A percentile compares a stretch with the other conserved stretches of the same genome.
Evolutionary conservation across 2,329 filamentous ascomycete species (phyloP).

Genomic region (Exophiala lecanii-corni): DNA sequence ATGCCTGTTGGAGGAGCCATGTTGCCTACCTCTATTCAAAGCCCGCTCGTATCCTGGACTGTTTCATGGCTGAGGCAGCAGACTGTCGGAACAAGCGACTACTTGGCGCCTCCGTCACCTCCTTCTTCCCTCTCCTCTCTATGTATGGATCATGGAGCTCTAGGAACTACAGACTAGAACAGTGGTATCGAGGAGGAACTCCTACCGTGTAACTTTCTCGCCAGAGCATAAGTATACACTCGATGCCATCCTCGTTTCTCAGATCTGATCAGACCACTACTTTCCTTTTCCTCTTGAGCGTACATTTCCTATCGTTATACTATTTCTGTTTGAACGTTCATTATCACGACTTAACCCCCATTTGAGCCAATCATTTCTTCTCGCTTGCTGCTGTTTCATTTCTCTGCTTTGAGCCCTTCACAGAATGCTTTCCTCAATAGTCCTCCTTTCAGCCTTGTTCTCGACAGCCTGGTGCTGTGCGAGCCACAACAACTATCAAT

Average conservation of each 20-base stretch:
- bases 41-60: neutral
- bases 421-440: conserved; percentile 8
- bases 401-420: neutral
- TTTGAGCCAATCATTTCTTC: neutral
- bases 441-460: conserved; percentile 14
- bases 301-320: neutral
- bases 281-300: neutral
- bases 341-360: too few relatives aligned
- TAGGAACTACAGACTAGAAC: too few relatives aligned
- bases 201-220: too few relatives aligned
- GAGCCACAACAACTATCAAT: conserved; percentile 19
- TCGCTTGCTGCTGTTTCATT: conserved; percentile 1
- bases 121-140: neutral
- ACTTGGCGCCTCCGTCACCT: conserved; percentile 7
- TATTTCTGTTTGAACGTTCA: conserved; percentile 3
- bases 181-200: too few relatives aligned
- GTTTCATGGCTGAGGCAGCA: conserved; percentile 11
- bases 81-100: conserved; percentile 9
- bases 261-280: conserved; percentile 5
- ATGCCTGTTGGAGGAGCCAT: neutral
- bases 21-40: neutral
- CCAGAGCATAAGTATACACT: neutral
- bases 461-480: conserved; percentile 20
- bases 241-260: conserved; percentile 1
- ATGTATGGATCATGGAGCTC: too few relatives aligned